Percentiles rank a stretch among this genome's conserved stretches.
Conservation (phyloP, 345 rosid genomes). For the Odontarrhena argentea region DNA sequence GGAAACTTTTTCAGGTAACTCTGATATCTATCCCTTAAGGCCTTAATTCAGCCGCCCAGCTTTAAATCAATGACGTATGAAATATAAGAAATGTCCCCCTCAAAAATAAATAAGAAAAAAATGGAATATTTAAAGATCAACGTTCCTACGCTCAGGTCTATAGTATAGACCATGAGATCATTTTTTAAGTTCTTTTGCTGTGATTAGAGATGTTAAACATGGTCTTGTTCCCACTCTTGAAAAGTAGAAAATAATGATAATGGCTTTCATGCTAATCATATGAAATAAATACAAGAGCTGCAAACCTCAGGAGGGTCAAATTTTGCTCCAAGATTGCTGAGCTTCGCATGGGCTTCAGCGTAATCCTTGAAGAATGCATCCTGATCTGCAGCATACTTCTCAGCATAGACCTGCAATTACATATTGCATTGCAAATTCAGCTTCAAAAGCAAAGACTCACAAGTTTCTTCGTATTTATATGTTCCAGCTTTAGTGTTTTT, state of each 20-base stretch:
- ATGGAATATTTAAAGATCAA: too few relatives aligned
- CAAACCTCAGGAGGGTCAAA: slow-evolving; percentile 95
- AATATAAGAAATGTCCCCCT: too few relatives aligned
- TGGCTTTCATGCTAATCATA: slow-evolving; percentile 54
- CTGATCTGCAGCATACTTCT: slow-evolving; percentile 84
- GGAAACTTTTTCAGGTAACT: too few relatives aligned
- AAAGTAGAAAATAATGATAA: background rate
- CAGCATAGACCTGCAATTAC: slow-evolving; percentile 73
- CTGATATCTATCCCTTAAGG: too few relatives aligned
- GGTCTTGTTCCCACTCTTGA: too few relatives aligned
- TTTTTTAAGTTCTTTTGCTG: background rate
- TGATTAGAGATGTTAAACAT: too few relatives aligned
- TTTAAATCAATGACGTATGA: background rate
- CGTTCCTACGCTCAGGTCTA: too few relatives aligned
- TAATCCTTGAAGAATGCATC: slow-evolving; percentile 87
- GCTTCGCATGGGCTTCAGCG: slow-evolving; percentile 93
- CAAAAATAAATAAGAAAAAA: too few relatives aligned
- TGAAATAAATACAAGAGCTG: slow-evolving; percentile 24
- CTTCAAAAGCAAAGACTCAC: background rate
- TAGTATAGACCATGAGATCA: background rate
- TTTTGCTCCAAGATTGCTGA: slow-evolving; percentile 92
- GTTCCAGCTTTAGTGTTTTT: slow-evolving; percentile 23
- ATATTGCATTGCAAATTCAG: slow-evolving; percentile 25
- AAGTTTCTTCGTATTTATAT: slow-evolving; percentile 24
- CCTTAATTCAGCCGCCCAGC: too few relatives aligned